A percentile compares a stretch with the other conserved stretches of the same genome.
Conservation (phyloP, 2,329 filamentous ascomycete genomes). For the Parascedosporium putredinis region DNA sequence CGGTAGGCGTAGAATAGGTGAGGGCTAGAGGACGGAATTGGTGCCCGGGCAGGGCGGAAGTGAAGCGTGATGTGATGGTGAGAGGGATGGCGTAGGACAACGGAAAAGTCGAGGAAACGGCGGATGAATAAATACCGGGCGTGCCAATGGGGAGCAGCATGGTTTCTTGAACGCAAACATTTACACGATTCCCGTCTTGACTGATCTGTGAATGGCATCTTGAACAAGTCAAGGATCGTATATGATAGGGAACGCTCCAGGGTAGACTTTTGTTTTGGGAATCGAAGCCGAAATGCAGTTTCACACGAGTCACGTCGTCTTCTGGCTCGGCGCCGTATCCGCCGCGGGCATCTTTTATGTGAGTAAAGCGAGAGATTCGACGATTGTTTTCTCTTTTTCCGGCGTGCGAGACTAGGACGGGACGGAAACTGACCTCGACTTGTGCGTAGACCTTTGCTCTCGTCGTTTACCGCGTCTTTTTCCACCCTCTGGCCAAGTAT, state of each 20-base stretch:
- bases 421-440: not conserved
- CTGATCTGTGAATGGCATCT: too few relatives aligned
- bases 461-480: conserved; percentile 46
- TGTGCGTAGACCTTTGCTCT: conserved; percentile 30
- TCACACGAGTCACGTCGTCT: conserved; percentile 23
- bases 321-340: conserved; percentile 29
- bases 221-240: not conserved
- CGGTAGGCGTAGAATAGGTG: not conserved
- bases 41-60: too few relatives aligned
- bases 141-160: not conserved
- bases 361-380: conserved; percentile 15
- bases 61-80: too few relatives aligned
- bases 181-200: too few relatives aligned
- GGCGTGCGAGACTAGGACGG: not conserved
- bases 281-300: not conserved
- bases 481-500: conserved; percentile 55
- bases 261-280: not conserved
- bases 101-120: not conserved
- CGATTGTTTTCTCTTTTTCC: not conserved
- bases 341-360: conserved; percentile 30
- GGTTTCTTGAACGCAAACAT: not conserved
- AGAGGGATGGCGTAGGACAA: not conserved
- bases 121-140: not conserved
- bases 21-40: not conserved
- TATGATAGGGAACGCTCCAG: not conserved